A percentile compares a stretch with the other conserved stretches of the same genome.
phyloP scores from a whole-genome alignment of 2,329 filamentous ascomycete genomes.

The Aspergillus sp. region DNA sequence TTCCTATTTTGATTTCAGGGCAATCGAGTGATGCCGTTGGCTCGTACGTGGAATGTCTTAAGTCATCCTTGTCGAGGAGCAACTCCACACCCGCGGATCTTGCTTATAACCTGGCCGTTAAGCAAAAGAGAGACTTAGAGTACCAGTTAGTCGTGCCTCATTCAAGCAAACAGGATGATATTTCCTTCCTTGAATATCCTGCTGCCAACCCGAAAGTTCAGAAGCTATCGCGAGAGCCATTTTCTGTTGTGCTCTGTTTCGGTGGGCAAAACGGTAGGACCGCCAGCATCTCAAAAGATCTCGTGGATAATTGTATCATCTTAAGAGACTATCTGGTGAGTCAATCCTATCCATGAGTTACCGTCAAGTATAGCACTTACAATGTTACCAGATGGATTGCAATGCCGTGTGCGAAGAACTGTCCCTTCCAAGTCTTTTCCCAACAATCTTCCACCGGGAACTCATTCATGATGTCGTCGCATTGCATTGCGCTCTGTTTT shows the following conservation, averaged over 20 bases:
- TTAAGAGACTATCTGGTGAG: conserved; percentile 25
- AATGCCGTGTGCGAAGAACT: conserved; percentile 18
- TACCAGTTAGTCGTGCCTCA: neutral
- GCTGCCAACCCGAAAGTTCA: no score
- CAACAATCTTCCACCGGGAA: conserved; percentile 20
- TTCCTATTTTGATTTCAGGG: no score
- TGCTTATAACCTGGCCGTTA: conserved; percentile 1
- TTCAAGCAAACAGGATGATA: no score
- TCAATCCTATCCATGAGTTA: no score
- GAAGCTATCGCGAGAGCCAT: neutral
- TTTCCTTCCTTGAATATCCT: no score
- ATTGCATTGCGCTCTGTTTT: conserved; percentile 35
- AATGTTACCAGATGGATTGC: conserved; percentile 18
- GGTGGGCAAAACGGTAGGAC: conserved; percentile 32
- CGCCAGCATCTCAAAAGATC: conserved; percentile 15
- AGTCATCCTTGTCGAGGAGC: no score
- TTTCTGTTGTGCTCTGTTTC: conserved; percentile 30
- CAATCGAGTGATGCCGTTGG: no score
- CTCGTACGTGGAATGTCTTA: no score
- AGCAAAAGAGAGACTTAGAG: neutral
- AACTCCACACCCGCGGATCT: neutral
- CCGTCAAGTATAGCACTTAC: no score
- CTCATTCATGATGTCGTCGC: conserved; percentile 8
- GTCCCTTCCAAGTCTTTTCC: conserved; percentile 19
- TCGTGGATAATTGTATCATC: conserved; percentile 20